These are phyloP conservation scores for Paecilomyces sp. DNA, from an alignment of 2,329 filamentous ascomycete genomes.

Conservation along the genomic window DNA sequence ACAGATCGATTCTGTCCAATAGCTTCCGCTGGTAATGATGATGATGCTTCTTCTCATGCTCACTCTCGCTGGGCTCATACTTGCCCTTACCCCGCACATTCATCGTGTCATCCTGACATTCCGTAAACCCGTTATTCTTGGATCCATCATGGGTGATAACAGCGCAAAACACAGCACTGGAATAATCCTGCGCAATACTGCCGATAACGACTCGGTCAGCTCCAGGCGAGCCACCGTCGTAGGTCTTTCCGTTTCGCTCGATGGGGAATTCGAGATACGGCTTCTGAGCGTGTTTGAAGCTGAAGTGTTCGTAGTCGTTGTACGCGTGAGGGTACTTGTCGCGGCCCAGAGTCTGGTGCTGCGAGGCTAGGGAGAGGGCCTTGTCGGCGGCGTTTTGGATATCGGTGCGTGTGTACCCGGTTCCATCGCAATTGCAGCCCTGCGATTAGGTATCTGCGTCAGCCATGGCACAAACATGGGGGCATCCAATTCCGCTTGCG, in stretches of 20 bases:
- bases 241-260: constrained; percentile 11
- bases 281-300: constrained; percentile 18
- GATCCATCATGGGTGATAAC: constrained; percentile 22
- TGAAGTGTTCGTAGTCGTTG: constrained; percentile 26
- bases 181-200: constrained; percentile 18
- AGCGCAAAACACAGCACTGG: constrained; percentile 20
- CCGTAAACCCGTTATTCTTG: constrained; percentile 20
- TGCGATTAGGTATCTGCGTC: neutral
- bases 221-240: constrained; percentile 17
- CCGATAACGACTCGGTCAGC: constrained; percentile 26
- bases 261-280: constrained; percentile 28
- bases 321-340: constrained; percentile 26
- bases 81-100: neutral
- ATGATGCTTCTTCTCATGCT: neutral
- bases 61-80: neutral
- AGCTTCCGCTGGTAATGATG: neutral
- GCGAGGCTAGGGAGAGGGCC: constrained; percentile 16
- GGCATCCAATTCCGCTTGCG: neutral
- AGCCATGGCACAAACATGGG: neutral
- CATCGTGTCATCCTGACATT: constrained; percentile 16
- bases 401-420: constrained; percentile 12
- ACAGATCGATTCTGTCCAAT: neutral
- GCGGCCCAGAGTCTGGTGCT: constrained; percentile 13
- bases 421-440: neutral
- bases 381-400: constrained; percentile 18